These are phyloP conservation scores for Kluyveromyces sp. DNA, from an alignment of 1,139 yeast species.

Conservation along the genomic window DNA sequence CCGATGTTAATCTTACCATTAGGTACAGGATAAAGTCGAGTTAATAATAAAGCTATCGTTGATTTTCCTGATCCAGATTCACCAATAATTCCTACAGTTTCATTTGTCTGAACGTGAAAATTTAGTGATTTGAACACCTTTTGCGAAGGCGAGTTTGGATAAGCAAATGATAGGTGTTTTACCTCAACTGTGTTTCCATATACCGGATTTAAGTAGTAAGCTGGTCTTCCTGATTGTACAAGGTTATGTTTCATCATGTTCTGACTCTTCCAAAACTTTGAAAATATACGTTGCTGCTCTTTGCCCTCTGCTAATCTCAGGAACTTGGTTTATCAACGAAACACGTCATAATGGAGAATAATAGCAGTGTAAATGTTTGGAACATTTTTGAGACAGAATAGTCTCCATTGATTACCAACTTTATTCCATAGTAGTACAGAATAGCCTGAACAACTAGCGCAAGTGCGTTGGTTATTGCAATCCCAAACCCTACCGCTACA, in stretches of 20 bases:
- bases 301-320: conserved; percentile 72
- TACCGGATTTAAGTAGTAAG: conserved; percentile 5
- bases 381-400: conserved; percentile 53
- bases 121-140: conserved; percentile 35
- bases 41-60: conserved; percentile 48
- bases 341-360: conserved; percentile 66
- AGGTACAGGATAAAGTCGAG: conserved; percentile 42
- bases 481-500: conserved; percentile 48
- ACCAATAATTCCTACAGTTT: conserved; percentile 60
- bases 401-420: conserved; percentile 47
- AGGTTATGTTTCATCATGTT: conserved; percentile 22
- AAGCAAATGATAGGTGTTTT: conserved; percentile 40
- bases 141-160: conserved; percentile 31
- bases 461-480: conserved; percentile 48
- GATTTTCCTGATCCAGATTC: conserved; percentile 80
- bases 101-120: conserved; percentile 38
- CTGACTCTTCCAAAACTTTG: conserved; percentile 33
- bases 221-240: conserved; percentile 6
- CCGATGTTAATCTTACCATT: conserved; percentile 33
- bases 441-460: conserved; percentile 59
- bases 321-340: conserved; percentile 52
- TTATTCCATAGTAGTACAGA: conserved; percentile 69
- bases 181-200: conserved; percentile 18
- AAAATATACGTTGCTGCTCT: conserved; percentile 55
- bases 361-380: conserved; percentile 61